Conservation (phyloP, 2,329 filamentous ascomycete species). For the Beauveria medogensis region DNA sequence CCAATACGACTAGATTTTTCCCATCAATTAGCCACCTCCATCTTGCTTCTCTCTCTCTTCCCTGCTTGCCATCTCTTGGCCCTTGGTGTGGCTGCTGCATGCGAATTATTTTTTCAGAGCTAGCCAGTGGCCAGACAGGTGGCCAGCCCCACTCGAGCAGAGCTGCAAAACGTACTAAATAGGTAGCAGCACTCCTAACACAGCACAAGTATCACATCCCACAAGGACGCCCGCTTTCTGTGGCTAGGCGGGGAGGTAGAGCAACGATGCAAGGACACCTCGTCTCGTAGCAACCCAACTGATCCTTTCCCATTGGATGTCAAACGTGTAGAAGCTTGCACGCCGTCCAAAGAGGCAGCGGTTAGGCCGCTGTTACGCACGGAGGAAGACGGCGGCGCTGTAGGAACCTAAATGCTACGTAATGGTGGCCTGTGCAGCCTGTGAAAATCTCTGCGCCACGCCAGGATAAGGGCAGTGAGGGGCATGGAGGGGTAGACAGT, state of each 20-base stretch:
- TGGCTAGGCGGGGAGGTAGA: not conserved
- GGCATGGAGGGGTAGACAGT: slow-evolving; percentile 6
- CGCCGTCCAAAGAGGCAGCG: not conserved
- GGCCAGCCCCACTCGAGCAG: too few relatives aligned
- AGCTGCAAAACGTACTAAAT: not conserved
- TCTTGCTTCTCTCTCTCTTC: not conserved
- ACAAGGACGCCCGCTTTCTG: not conserved
- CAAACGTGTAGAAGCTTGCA: not conserved
- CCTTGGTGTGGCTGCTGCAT: not conserved
- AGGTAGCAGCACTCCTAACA: not conserved
- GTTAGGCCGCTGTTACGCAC: not conserved
- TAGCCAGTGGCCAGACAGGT: not conserved
- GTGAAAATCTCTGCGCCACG: slow-evolving; percentile 3
- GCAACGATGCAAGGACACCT: not conserved
- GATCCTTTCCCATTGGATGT: not conserved
- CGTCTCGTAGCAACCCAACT: slow-evolving; percentile 1
- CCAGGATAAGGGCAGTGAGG: not conserved
- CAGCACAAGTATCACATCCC: not conserved
- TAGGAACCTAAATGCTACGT: not conserved
- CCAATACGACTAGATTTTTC: not conserved
- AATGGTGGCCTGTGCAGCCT: slow-evolving; percentile 5
- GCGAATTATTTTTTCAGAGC: not conserved
- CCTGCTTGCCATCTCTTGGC: not conserved
- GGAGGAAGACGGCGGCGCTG: not conserved
- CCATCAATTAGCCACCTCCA: not conserved